These are phyloP conservation scores for Zygosaccharomyces gambellarensis DNA, from an alignment of 805 yeast species.

Conservation along the genomic window DNA sequence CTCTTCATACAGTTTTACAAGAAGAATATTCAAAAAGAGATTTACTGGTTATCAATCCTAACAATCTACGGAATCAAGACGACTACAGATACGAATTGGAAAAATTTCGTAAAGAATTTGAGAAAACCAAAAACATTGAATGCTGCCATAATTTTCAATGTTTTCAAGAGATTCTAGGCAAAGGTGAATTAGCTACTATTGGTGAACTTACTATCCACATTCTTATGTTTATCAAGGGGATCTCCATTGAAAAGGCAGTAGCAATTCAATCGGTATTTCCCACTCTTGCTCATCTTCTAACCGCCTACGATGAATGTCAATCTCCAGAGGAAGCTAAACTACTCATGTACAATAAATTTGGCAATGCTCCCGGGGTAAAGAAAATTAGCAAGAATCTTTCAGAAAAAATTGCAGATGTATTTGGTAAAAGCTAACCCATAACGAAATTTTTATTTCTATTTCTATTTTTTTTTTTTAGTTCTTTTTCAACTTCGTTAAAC, in stretches of 20 bases:
- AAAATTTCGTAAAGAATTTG: slow-evolving; percentile 44
- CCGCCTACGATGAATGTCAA: slow-evolving; percentile 27
- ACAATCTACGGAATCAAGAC: slow-evolving; percentile 44
- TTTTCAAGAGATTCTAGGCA: slow-evolving; percentile 66
- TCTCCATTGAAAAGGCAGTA: slow-evolving; percentile 79
- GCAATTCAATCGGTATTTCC: slow-evolving; percentile 65
- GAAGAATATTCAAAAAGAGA: slow-evolving; percentile 38
- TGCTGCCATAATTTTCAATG: slow-evolving; percentile 46
- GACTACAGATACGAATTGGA: slow-evolving; percentile 44
- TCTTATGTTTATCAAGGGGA: slow-evolving; percentile 76
- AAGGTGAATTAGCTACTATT: slow-evolving; percentile 63
- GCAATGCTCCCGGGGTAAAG: slow-evolving; percentile 33
- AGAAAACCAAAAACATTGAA: slow-evolving; percentile 29
- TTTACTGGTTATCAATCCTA: slow-evolving; percentile 50
- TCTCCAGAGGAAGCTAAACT: slow-evolving; percentile 26
- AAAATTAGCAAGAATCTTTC: slow-evolving; percentile 32
- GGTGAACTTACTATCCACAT: slow-evolving; percentile 70
- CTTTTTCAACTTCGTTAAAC: neutral
- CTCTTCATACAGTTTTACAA: slow-evolving; percentile 49
- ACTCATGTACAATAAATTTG: slow-evolving; percentile 25
- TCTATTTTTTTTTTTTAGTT: neutral
- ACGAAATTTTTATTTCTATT: no score
- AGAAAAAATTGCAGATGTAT: slow-evolving; percentile 30
- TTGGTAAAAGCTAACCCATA: slow-evolving; percentile 11
- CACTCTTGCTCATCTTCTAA: slow-evolving; percentile 57